Percentiles rank a stretch among this genome's conserved stretches.
Conservation (phyloP, 768 basidiomycete genomes). For the Podaxis pistillaris region DNA sequence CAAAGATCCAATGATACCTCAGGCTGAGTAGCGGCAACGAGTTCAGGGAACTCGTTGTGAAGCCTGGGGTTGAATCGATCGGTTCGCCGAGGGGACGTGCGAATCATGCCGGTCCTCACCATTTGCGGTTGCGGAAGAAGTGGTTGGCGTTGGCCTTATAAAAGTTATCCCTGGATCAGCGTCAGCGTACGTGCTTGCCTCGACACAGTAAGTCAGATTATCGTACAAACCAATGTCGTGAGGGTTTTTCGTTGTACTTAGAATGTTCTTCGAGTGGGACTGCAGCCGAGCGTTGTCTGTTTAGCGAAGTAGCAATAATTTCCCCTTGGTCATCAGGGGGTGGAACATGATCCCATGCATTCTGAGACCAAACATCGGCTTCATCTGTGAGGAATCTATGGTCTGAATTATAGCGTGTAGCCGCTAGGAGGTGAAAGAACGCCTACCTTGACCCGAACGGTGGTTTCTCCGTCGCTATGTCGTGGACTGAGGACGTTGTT, state of each 20-base stretch:
- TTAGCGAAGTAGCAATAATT: slow-evolving; percentile 66
- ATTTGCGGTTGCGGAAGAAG: slow-evolving; percentile 95
- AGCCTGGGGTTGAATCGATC: slow-evolving; percentile 50
- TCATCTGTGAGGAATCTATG: slow-evolving; percentile 68
- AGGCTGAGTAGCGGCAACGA: slow-evolving; percentile 64
- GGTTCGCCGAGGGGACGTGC: slow-evolving; percentile 1
- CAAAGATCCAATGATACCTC: slow-evolving; percentile 41
- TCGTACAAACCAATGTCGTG: slow-evolving; percentile 61
- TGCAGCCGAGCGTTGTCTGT: slow-evolving; percentile 67
- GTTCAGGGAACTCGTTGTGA: slow-evolving; percentile 91
- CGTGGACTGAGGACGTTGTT: slow-evolving; percentile 65
- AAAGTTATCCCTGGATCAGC: slow-evolving; percentile 80
- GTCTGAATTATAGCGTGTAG: neutral
- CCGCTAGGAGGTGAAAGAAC: neutral
- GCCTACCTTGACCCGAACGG: slow-evolving; percentile 70
- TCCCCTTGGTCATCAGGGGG: slow-evolving; percentile 79
- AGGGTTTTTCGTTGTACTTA: slow-evolving; percentile 71
- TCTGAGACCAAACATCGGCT: slow-evolving; percentile 79
- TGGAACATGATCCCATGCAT: slow-evolving; percentile 91
- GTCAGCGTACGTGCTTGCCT: slow-evolving; percentile 8
- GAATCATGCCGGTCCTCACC: slow-evolving; percentile 38
- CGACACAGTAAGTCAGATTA: too few relatives aligned
- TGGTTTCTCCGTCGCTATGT: slow-evolving; percentile 51
- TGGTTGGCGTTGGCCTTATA: slow-evolving; percentile 84
- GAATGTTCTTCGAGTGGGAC: slow-evolving; percentile 72